Base-by-base conservation (phyloP, 345 rosid genomes). In the Odontarrhena argentea region DNA sequence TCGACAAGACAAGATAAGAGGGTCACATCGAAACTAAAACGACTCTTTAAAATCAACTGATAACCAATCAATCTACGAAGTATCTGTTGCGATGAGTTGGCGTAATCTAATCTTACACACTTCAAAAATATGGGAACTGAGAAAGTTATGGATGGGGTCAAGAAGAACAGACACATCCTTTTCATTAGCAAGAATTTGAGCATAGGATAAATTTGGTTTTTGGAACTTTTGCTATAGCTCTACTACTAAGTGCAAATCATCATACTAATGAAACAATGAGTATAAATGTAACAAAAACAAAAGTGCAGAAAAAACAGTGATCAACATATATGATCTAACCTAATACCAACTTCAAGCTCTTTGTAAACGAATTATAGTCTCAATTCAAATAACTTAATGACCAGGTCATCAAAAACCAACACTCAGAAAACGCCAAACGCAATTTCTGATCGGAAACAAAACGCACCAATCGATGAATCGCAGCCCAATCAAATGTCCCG, bases 291-390 rank as follows among this genome's bases (percentile, higher is more conserved):
- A 46, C 56, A 48, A 37, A 55, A 55, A 22, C 5, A 32, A 18
- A 12, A 25, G 44, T 10, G 36, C 3, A 45, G n/a, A 5, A 50
- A 26, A 10, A 4, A 28, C 40, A 3, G 40, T 38, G 28, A 7
- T 62, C 34, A 49, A 11, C 10, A 32, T 14, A 22, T 38, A 53
- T 32, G 35, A 53, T 67, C 35, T 34, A 55, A 55, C 52, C 46
- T 24, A 50, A 36, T 36, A 24, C 22, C 18, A 62, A 18, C 34
- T 45, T 42, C 37, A 61, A 32, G 9, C 46, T 61, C 66, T 44
- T 7, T 62, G 43, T 34, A 36, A 32, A 26, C 40, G 26, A 61
- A 15, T 30, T 54, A 63, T 9, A 49, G 1, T 5, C 46, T 47
- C 26, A 34, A 46, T 36, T 41, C 34, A 14, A 67, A 47, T 22